Conservation (phyloP, 345 rosid species). For the Toxicodendron radicans region DNA sequence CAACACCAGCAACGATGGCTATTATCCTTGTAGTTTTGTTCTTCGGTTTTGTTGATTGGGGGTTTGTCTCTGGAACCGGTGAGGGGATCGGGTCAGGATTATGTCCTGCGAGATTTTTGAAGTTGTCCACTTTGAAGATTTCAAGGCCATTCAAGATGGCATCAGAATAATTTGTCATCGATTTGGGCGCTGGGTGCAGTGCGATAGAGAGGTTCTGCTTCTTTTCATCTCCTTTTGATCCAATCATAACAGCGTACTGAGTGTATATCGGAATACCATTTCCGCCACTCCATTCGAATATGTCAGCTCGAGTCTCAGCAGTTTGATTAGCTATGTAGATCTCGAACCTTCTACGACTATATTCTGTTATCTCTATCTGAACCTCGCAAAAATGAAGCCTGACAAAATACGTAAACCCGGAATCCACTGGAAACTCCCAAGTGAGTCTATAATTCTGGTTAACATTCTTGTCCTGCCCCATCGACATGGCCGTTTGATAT, state of each 20-base stretch:
- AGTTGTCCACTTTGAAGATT: conserved; percentile 43
- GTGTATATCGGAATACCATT: no score
- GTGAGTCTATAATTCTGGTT: conserved; percentile 35
- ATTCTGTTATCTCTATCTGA: conserved; percentile 2
- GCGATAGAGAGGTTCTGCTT: conserved; percentile 33
- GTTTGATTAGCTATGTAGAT: conserved; percentile 22
- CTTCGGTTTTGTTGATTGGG: neutral
- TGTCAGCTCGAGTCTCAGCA: conserved; percentile 11
- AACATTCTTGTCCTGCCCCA: conserved; percentile 18
- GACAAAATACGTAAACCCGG: conserved; percentile 36
- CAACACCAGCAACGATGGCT: neutral
- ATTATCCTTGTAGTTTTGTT: neutral
- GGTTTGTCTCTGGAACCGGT: neutral
- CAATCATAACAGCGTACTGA: neutral
- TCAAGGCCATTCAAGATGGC: conserved; percentile 57
- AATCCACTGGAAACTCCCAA: conserved; percentile 43
- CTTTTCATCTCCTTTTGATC: conserved; percentile 11
- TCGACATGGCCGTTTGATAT: conserved; percentile 31
- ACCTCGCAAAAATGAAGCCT: conserved; percentile 59
- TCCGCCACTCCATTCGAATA: neutral
- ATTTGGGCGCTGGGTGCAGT: conserved; percentile 17
- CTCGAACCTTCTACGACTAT: conserved; percentile 11
- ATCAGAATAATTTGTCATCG: conserved; percentile 13
- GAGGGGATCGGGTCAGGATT: conserved; percentile 27
- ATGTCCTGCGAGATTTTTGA: conserved; percentile 11